phyloP scores from a whole-genome alignment of 2,329 filamentous ascomycete genomes.

The Xylaria hypoxylon region DNA sequence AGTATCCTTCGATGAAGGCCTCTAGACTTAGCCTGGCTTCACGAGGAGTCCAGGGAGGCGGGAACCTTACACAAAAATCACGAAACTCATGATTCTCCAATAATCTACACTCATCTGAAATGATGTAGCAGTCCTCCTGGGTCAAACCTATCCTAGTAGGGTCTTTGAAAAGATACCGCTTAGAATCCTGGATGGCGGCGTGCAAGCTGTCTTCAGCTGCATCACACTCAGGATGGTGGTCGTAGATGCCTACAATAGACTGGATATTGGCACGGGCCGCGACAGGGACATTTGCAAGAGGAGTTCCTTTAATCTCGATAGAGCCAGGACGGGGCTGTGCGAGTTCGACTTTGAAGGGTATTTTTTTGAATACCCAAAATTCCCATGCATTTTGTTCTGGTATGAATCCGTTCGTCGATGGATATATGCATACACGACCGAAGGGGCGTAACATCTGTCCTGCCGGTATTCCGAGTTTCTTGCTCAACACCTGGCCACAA shows the following conservation, averaged over 20 bases:
- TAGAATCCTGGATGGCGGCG: not conserved
- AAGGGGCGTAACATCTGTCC: conserved; percentile 34
- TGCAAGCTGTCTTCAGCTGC: conserved; percentile 49
- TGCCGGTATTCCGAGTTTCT: conserved; percentile 13
- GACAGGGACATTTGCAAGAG: conserved; percentile 19
- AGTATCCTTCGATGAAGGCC: conserved; percentile 30
- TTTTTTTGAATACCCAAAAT: conserved; percentile 33
- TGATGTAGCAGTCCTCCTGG: conserved; percentile 48
- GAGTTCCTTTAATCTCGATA: conserved; percentile 11
- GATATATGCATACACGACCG: conserved; percentile 31
- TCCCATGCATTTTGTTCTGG: conserved; percentile 33
- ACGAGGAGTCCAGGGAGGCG: conserved; percentile 30
- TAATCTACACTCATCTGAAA: conserved; percentile 46
- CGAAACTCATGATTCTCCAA: conserved; percentile 51
- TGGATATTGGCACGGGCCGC: conserved; percentile 13
- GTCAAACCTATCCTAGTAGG: conserved; percentile 38
- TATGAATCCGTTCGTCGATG: conserved; percentile 6
- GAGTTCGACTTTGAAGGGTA: conserved; percentile 41
- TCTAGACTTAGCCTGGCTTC: not conserved
- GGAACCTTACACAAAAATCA: conserved; percentile 46
- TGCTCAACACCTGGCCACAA: conserved; percentile 23
- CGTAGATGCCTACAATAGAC: conserved; percentile 39
- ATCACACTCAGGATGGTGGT: conserved; percentile 47
- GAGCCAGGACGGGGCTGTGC: not conserved
- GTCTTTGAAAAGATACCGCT: conserved; percentile 51